phyloP scores from a whole-genome alignment of 176 grass and related monocot species.

The Microstegium vimineum region DNA sequence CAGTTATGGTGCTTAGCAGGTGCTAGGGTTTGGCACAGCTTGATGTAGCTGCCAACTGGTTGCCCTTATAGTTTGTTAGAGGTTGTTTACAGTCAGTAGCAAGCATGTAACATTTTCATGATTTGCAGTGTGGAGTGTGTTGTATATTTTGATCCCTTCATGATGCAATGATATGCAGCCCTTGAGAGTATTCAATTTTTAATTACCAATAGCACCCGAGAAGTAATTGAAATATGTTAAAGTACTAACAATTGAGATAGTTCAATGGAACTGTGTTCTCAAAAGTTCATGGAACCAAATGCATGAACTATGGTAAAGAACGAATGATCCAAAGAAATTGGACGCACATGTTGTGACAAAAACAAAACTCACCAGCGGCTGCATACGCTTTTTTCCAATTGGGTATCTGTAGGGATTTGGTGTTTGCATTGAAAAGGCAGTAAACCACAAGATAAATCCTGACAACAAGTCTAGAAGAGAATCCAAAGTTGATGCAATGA shows the following conservation, averaged over 20 bases:
- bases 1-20: background rate
- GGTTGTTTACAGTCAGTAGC: background rate
- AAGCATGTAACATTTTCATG: background rate
- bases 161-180: background rate
- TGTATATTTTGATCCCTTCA: background rate
- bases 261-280: background rate
- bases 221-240: background rate
- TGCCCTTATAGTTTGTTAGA: background rate
- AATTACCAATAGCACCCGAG: background rate
- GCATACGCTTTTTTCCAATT: conserved; percentile 97
- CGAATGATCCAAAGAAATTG: background rate
- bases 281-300: background rate
- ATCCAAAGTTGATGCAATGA: conserved; percentile 94
- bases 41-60: background rate
- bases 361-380: conserved; percentile 75
- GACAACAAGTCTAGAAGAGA: conserved; percentile 92
- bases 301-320: background rate
- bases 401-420: conserved; percentile 96
- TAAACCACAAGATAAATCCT: conserved; percentile 96
- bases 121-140: background rate
- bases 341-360: background rate
- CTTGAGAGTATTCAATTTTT: background rate
- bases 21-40: background rate
- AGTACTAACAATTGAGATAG: background rate
- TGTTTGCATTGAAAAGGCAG: conserved; percentile 95